These are phyloP conservation scores for Nissolia schottii DNA, from an alignment of 306 rosid genomes.

Conservation along the genomic window DNA sequence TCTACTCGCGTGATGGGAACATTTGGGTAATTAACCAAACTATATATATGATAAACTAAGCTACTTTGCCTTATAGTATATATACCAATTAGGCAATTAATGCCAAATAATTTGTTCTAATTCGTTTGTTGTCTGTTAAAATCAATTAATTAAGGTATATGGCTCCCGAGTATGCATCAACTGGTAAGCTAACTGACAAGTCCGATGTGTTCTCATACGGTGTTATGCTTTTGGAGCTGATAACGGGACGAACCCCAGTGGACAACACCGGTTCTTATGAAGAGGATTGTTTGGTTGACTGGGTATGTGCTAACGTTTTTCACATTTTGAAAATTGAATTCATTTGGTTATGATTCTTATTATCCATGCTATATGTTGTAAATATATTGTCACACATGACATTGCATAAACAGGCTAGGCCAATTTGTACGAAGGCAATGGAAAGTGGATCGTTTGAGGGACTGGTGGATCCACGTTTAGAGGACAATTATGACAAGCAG, in stretches of 20 bases:
- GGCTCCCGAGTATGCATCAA: constrained; percentile 97
- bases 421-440: constrained; percentile 49
- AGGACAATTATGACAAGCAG: constrained; percentile 35
- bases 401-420: constrained; percentile 62
- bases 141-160: constrained; percentile 54
- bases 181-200: constrained; percentile 86
- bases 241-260: constrained; percentile 65
- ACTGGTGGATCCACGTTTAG: constrained; percentile 60
- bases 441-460: constrained; percentile 38
- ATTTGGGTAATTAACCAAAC: constrained; percentile 67
- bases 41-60: background rate
- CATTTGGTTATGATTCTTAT: background rate
- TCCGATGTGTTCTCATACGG: constrained; percentile 90
- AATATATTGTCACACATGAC: background rate
- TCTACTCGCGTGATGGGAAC: constrained; percentile 97
- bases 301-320: constrained; percentile 44
- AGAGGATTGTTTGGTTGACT: constrained; percentile 79
- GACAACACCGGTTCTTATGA: constrained; percentile 33
- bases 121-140: too few relatives aligned
- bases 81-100: background rate
- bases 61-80: background rate
- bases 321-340: background rate
- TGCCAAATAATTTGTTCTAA: background rate
- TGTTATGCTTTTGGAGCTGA: constrained; percentile 66
- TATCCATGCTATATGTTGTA: background rate